Conservation (phyloP, 768 basidiomycete genomes). For the Suillus americanus region DNA sequence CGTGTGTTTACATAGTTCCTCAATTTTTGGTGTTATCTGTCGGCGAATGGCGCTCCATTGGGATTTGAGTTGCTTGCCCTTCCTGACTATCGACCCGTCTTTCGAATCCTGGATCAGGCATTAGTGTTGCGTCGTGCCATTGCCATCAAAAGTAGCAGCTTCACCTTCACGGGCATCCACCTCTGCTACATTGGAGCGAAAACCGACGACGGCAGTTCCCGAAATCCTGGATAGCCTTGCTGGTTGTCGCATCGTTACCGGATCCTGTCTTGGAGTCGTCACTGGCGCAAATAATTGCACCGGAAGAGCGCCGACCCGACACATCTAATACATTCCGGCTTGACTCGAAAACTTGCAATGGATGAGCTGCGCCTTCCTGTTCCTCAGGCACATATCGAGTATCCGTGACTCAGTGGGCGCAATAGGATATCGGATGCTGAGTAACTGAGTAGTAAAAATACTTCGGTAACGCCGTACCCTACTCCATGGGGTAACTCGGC, state of each 20-base stretch:
- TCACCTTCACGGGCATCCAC: slow-evolving; percentile 52
- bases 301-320: not conserved
- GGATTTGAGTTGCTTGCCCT: slow-evolving; percentile 50
- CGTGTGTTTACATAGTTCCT: slow-evolving; percentile 78
- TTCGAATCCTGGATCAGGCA: slow-evolving; percentile 54
- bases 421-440: not conserved
- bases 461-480: not conserved
- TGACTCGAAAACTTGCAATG: not conserved
- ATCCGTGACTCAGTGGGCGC: not conserved
- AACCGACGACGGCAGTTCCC: not conserved
- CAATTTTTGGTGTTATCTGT: slow-evolving; percentile 82
- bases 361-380: not conserved
- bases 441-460: not conserved
- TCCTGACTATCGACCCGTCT: slow-evolving; percentile 67
- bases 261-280: not conserved
- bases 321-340: not conserved
- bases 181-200: slow-evolving; percentile 22
- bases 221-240: not conserved
- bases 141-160: slow-evolving; percentile 16
- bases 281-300: not conserved
- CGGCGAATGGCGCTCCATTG: slow-evolving; percentile 69
- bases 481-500: not conserved
- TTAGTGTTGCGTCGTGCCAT: slow-evolving; percentile 22
- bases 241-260: not conserved
- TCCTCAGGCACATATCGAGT: not conserved